Evolutionary conservation across 106 monocot genomes (phyloP), one percentile per base, ranked within the genome.

Genomic region (Agapanthus africanus): DNA sequence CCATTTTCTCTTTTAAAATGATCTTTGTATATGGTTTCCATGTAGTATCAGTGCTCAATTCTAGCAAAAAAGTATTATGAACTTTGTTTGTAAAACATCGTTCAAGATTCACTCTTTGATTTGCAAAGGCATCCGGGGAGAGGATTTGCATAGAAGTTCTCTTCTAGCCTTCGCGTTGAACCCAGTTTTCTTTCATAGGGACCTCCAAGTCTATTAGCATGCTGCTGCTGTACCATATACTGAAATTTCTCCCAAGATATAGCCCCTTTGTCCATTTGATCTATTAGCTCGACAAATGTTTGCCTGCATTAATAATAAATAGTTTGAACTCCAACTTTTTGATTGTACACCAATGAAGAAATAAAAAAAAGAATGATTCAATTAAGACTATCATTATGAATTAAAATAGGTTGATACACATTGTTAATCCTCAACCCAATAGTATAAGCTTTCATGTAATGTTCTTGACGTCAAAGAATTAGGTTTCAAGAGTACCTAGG

Each of bases 121-220:
- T 56, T 60, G 70, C 82, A 82, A 2, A 89, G 22, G 73, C 88
- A 88, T 11, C 77, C 88, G n/a, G 88, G 88, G n/a, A 84, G 33
- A 57, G 88, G 88, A 54, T 88, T 88, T 32, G 88, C 81, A 56
- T 84, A 84, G 25, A 88, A 88, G 40, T 79, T 63, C 73, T 88
- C 88, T 21, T 88, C 88, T 41, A 67, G 40, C 57, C 71, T 74
- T n/a, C 74, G 71, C 21, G 14, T 54, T 40, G 57, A 19, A 52
- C 81, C 76, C 10, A 11, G 32, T 63, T 66, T 73, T 67, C 88
- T 89, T 54, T 82, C 70, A 36, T 77, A 82, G 14, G 88, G 88
- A 66, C 79, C 88, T 71, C 88, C 88, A 37, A 77, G 71, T 50
- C 85, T 74, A 13, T 72, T 30, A 10, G 68, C 60, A 72, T 89